Conservation (phyloP, 2,329 filamentous ascomycete genomes). For the Simplicillium aogashimaense region DNA sequence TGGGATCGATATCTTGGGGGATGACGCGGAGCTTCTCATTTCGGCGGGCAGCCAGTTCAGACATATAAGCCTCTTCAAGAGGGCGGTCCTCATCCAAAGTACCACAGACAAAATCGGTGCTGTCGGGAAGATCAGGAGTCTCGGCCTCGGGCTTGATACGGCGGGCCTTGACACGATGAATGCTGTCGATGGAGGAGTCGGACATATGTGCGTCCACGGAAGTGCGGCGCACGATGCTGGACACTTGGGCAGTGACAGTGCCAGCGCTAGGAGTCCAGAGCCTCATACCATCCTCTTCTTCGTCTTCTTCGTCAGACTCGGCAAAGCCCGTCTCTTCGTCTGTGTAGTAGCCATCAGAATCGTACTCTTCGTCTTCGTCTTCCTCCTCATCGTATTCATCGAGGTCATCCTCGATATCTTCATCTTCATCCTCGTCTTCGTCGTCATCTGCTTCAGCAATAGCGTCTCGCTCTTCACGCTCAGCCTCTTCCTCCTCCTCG, state of each 20-base stretch:
- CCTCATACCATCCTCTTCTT: constrained; percentile 54
- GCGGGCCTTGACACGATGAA: constrained; percentile 17
- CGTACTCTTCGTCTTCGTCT: constrained; percentile 38
- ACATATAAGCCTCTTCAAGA: constrained; percentile 87
- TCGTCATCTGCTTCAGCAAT: constrained; percentile 39
- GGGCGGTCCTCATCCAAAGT: constrained; percentile 93
- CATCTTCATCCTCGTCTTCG: constrained; percentile 37
- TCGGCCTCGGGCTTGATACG: constrained; percentile 25
- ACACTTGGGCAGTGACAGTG: constrained; percentile 24
- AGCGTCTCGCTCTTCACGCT: constrained; percentile 33
- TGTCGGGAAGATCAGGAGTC: constrained; percentile 83
- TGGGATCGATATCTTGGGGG: constrained; percentile 96
- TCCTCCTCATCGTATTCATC: constrained; percentile 43
- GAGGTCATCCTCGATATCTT: constrained; percentile 39
- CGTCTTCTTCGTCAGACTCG: constrained; percentile 55
- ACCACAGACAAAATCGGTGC: constrained; percentile 97
- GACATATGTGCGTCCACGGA: constrained; percentile 41
- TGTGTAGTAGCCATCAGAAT: constrained; percentile 64
- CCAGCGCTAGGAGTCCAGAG: constrained; percentile 42
- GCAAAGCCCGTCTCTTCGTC: constrained; percentile 60
- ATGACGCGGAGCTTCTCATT: constrained; percentile 71
- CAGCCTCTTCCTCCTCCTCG: constrained; percentile 60
- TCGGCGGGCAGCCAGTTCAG: constrained; percentile 71
- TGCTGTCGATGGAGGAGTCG: constrained; percentile 47
- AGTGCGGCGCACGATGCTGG: constrained; percentile 21